Percentiles rank a stretch among this genome's conserved stretches.
Conservation (phyloP, 2,329 filamentous ascomycete genomes). For the Sporothrix schenckii region DNA sequence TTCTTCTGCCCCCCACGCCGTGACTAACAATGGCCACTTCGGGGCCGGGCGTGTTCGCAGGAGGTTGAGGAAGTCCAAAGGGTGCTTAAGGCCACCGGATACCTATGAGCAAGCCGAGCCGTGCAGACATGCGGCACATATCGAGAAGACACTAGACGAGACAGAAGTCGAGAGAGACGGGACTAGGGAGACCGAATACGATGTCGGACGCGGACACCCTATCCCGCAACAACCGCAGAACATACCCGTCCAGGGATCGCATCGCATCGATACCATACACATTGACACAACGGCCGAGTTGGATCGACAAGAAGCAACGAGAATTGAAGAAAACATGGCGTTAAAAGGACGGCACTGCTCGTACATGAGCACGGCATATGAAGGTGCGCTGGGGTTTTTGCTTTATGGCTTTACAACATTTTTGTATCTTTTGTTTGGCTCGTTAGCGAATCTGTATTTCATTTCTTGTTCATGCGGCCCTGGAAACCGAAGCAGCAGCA, state of each 20-base stretch:
- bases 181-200: neutral
- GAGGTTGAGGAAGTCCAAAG: conserved; percentile 44
- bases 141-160: neutral
- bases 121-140: neutral
- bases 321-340: conserved; percentile 17
- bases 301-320: neutral
- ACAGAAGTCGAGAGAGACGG: too few species aligned
- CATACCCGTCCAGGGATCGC: neutral
- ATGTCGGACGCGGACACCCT: neutral
- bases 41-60: conserved; percentile 36
- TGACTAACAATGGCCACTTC: conserved; percentile 32
- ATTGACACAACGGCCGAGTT: neutral
- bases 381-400: conserved; percentile 2
- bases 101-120: conserved; percentile 42
- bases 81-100: conserved; percentile 47
- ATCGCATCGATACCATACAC: neutral
- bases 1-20: neutral
- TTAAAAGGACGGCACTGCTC: conserved; percentile 10
- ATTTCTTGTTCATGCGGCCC: neutral
- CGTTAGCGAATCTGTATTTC: conserved; percentile 19
- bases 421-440: neutral
- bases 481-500: neutral
- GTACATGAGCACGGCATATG: conserved; percentile 23
- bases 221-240: neutral
- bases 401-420: neutral